Evolutionary conservation across 2,329 filamentous ascomycete species (phyloP).

Genomic region (Aspergillus sclerotialis): DNA sequence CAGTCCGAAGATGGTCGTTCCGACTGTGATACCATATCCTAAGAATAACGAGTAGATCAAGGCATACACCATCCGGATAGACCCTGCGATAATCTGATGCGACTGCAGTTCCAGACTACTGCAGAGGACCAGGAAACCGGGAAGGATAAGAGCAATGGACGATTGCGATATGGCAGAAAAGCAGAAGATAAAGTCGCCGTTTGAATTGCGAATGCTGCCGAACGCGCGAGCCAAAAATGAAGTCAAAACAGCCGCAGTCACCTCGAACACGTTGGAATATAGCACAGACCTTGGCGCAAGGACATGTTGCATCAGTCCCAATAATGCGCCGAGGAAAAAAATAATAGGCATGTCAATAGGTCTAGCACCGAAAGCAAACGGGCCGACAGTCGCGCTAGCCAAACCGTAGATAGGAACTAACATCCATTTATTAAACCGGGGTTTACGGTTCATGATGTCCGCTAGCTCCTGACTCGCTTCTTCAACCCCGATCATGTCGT

Average conservation of each 20-base stretch:
- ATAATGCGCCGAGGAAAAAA: constrained; percentile 64
- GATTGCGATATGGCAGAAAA: constrained; percentile 63
- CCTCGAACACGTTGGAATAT: constrained; percentile 56
- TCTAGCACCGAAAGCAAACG: constrained; percentile 69
- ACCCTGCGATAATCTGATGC: constrained; percentile 58
- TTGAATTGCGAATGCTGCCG: constrained; percentile 50
- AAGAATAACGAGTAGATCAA: constrained; percentile 64
- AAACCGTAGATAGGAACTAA: constrained; percentile 64
- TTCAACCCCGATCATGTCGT: constrained; percentile 36
- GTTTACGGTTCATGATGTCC: constrained; percentile 48
- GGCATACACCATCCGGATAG: constrained; percentile 63
- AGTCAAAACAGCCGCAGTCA: constrained; percentile 55
- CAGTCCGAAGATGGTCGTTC: constrained; percentile 52
- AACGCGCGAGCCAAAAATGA: constrained; percentile 62
- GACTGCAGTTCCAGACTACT: constrained; percentile 58
- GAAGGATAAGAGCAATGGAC: constrained; percentile 62
- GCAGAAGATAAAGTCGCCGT: constrained; percentile 48
- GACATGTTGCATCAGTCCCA: constrained; percentile 67
- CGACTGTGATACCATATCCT: constrained; percentile 62
- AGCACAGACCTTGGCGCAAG: constrained; percentile 68
- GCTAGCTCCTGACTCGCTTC: constrained; percentile 34
- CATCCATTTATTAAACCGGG: constrained; percentile 47
- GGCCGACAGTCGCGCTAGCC: constrained; percentile 66
- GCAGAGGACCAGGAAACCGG: constrained; percentile 55
- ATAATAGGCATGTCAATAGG: constrained; percentile 70